Percentiles rank a stretch among this genome's conserved stretches.
Conservation (phyloP, 768 basidiomycete genomes). For the Butyriboletus loyo region DNA sequence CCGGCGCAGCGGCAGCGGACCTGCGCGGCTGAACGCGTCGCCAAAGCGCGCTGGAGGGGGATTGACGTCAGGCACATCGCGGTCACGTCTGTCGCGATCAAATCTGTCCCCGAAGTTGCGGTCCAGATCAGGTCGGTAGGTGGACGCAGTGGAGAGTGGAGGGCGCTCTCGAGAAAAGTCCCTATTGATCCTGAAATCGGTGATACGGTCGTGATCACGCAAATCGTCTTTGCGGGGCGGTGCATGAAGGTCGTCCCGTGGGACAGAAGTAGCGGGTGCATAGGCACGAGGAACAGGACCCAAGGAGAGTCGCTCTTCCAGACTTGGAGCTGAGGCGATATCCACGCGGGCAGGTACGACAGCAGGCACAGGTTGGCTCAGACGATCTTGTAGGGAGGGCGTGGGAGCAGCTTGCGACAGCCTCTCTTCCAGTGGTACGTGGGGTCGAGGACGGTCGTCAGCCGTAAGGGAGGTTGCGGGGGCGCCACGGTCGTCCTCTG, state of each 20-base stretch:
- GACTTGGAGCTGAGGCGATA: constrained; percentile 29
- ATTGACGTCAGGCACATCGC: constrained; percentile 37
- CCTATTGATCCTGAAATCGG: constrained; percentile 27
- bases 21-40: constrained; percentile 27
- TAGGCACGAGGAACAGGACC: constrained; percentile 28
- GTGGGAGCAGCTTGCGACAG: constrained; percentile 33
- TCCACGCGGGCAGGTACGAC: constrained; percentile 20
- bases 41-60: constrained; percentile 33
- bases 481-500: constrained; percentile 30
- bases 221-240: constrained; percentile 29
- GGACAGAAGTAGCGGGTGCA: constrained; percentile 23
- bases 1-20: constrained; percentile 12
- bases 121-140: constrained; percentile 41
- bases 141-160: constrained; percentile 9
- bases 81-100: constrained; percentile 36
- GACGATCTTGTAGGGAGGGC: constrained; percentile 38
- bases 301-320: constrained; percentile 43
- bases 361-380: constrained; percentile 30
- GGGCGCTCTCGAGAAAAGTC: constrained; percentile 38
- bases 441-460: constrained; percentile 28
- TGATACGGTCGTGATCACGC: constrained; percentile 26
- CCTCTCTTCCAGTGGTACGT: constrained; percentile 38
- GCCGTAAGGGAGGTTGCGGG: constrained; percentile 15
- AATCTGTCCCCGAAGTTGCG: constrained; percentile 33
- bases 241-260: constrained; percentile 35